Conservation (phyloP, 257 asterid species). For the Capsicum pubescens region DNA sequence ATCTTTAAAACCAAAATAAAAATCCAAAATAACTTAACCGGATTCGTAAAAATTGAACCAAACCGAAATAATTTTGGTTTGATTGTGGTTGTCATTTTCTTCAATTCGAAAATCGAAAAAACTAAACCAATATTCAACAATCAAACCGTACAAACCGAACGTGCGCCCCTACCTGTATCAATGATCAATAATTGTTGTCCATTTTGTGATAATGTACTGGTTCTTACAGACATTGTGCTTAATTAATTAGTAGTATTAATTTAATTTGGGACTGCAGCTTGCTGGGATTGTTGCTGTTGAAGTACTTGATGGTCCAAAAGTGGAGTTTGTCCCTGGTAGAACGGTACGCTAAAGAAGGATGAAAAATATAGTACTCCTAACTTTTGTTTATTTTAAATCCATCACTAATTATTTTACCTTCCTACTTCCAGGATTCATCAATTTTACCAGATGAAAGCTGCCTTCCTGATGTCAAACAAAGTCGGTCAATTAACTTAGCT, state of each 20-base stretch:
- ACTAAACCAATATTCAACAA: too few species aligned
- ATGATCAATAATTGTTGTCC: not conserved
- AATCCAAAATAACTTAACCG: too few species aligned
- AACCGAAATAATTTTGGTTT: too few species aligned
- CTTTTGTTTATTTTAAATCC: not conserved
- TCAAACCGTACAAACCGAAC: too few species aligned
- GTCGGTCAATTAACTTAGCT: slow-evolving; percentile 40
- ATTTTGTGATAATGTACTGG: not conserved
- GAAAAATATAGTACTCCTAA: not conserved
- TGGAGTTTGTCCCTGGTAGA: slow-evolving; percentile 74
- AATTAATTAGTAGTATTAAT: not conserved
- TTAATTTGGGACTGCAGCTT: slow-evolving; percentile 51
- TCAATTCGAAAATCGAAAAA: too few species aligned
- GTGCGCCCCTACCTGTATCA: not conserved
- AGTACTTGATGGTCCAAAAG: slow-evolving; percentile 69
- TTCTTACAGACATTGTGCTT: not conserved
- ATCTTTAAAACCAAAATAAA: too few species aligned
- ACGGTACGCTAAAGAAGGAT: slow-evolving; percentile 48
- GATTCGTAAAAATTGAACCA: too few species aligned
- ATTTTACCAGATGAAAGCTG: slow-evolving; percentile 72
- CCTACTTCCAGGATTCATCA: slow-evolving; percentile 54
- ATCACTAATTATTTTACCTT: not conserved
- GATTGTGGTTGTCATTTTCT: too few species aligned
- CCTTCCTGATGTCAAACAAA: slow-evolving; percentile 76
- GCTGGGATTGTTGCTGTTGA: slow-evolving; percentile 88